phyloP scores from a whole-genome alignment of 2,329 filamentous ascomycete genomes.

The Cordyceps militaris region DNA sequence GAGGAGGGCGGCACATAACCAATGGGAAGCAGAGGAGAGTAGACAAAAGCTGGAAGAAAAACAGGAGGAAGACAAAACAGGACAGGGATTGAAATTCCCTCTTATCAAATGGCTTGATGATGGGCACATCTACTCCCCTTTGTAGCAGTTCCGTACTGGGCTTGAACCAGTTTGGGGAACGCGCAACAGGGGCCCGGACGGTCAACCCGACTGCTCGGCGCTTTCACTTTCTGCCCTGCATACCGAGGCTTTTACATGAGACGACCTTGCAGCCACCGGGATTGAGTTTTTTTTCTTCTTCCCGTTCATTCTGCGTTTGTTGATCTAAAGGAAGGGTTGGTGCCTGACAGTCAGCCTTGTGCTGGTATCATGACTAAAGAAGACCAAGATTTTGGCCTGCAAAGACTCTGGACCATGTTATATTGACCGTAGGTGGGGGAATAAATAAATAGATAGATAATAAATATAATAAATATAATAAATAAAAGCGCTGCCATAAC shows the following conservation, averaged over 20 bases:
- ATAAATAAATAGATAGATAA: too few relatives aligned
- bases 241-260: slow-evolving; percentile 4
- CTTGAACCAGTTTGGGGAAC: background rate
- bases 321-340: background rate
- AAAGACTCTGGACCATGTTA: too few relatives aligned
- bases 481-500: too few relatives aligned
- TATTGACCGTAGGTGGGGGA: too few relatives aligned
- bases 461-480: too few relatives aligned
- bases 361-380: background rate
- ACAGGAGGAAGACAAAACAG: background rate
- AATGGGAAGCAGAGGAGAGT: background rate
- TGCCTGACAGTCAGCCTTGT: background rate
- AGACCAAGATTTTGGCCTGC: too few relatives aligned
- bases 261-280: background rate
- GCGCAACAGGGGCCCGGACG: background rate
- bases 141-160: background rate
- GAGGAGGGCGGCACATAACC: background rate
- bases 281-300: background rate
- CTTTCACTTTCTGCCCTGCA: slow-evolving; percentile 2
- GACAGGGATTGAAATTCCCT: background rate
- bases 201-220: slow-evolving; percentile 1
- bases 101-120: background rate
- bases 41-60: background rate
- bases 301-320: background rate
- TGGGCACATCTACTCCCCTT: background rate